phyloP scores from a whole-genome alignment of 163 green algal genomes.

The Prototheca cutis region DNA sequence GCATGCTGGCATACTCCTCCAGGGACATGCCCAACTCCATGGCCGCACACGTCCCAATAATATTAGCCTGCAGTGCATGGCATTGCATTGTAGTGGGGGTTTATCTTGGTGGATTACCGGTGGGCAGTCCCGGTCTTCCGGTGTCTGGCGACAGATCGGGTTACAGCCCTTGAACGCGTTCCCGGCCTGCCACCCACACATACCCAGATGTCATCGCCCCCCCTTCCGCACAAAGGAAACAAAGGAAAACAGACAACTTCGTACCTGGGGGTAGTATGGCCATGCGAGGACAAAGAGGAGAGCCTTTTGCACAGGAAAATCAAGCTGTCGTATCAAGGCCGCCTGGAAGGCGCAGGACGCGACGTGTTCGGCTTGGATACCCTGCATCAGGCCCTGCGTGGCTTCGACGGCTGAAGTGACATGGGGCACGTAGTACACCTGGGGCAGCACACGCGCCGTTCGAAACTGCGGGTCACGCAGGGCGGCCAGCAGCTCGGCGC shows the following conservation, averaged over 20 bases:
- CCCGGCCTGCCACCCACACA: background rate
- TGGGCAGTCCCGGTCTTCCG: too few relatives aligned
- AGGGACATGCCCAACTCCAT: conserved; percentile 1
- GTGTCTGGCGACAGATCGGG: too few relatives aligned
- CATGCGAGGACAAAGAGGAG: conserved; percentile 12
- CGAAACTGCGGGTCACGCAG: background rate
- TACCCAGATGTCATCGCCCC: too few relatives aligned
- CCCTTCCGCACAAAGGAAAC: too few relatives aligned
- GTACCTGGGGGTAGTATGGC: conserved; percentile 20
- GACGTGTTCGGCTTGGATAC: conserved; percentile 9
- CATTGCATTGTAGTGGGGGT: too few relatives aligned
- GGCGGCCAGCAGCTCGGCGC: background rate
- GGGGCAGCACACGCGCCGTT: background rate
- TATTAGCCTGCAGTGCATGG: background rate
- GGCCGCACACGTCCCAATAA: background rate
- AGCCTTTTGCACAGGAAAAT: conserved; percentile 16
- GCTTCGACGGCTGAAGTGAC: conserved; percentile 1
- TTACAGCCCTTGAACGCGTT: too few relatives aligned
- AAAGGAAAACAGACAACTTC: too few relatives aligned
- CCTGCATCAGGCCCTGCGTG: conserved; percentile 10
- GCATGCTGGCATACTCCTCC: conserved; percentile 1
- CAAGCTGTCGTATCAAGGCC: conserved; percentile 1
- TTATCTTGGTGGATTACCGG: too few relatives aligned
- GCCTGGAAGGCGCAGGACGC: conserved; percentile 9
- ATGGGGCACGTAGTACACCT: background rate